Percentiles rank a stretch among this genome's conserved stretches.
phyloP scores from a whole-genome alignment of 768 basidiomycete genomes.

The Lyophyllum decastes region DNA sequence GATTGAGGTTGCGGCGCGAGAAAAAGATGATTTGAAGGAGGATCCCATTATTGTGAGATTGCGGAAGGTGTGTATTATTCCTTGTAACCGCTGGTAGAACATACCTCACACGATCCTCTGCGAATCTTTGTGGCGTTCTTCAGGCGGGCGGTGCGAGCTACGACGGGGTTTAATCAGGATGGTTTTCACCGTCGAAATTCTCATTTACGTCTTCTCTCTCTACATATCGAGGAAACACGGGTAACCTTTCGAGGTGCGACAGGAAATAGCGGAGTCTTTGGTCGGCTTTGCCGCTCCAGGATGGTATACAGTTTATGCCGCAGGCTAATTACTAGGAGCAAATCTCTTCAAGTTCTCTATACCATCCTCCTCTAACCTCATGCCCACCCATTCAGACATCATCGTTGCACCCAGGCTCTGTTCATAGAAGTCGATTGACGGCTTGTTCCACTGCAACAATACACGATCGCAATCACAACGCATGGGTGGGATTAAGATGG shows the following conservation, averaged over 20 bases:
- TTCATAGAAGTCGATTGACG: conserved; percentile 91
- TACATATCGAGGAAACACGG: conserved; percentile 14
- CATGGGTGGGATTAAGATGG: conserved; percentile 14
- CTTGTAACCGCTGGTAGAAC: conserved; percentile 7
- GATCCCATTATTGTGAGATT: conserved; percentile 81
- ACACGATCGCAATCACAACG: conserved; percentile 10
- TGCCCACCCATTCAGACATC: conserved; percentile 88
- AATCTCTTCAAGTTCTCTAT: conserved; percentile 62
- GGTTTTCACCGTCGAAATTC: conserved; percentile 7
- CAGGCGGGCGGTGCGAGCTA: conserved; percentile 90
- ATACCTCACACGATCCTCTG: conserved; percentile 15
- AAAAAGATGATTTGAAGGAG: conserved; percentile 84
- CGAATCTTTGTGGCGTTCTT: conserved; percentile 18
- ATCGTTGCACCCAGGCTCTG: conserved; percentile 74
- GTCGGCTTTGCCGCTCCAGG: neutral
- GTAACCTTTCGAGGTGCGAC: neutral
- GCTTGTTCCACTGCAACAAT: conserved; percentile 80
- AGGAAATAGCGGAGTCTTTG: neutral
- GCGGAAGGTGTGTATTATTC: conserved; percentile 62
- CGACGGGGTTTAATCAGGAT: conserved; percentile 64
- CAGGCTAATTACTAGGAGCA: conserved; percentile 16
- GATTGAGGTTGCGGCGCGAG: conserved; percentile 85
- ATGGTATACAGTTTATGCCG: conserved; percentile 4
- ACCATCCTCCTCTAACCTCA: conserved; percentile 73
- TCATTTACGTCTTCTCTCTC: conserved; percentile 5